These are phyloP conservation scores for Ilyonectria destructans DNA, from an alignment of 2,329 filamentous ascomycete species.

Conservation along the genomic window DNA sequence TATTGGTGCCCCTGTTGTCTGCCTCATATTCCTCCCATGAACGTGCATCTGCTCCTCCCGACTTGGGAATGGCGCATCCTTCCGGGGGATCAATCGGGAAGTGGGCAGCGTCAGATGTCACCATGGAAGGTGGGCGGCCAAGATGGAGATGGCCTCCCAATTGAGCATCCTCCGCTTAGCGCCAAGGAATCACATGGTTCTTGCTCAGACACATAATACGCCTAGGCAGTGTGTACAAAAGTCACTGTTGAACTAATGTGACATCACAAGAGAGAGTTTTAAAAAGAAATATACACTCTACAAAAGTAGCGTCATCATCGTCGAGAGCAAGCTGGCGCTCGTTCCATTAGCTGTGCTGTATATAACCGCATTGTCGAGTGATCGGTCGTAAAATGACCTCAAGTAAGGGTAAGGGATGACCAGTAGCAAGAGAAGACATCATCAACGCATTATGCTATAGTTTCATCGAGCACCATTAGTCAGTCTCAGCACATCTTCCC, in stretches of 20 bases:
- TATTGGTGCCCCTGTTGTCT: not conserved
- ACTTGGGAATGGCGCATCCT: not conserved
- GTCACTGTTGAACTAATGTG: not conserved
- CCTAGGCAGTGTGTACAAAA: not conserved
- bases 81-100: not conserved
- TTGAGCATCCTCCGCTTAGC: not conserved
- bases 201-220: not conserved
- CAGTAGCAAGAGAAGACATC: no score
- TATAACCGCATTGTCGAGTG: no score
- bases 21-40: not conserved
- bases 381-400: no score
- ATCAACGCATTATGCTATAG: no score
- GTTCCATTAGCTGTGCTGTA: no score
- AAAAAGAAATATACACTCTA: not conserved
- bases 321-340: not conserved
- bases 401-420: no score
- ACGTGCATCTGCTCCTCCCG: not conserved
- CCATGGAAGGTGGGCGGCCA: slow-evolving; percentile 1
- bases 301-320: not conserved
- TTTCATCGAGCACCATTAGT: no score
- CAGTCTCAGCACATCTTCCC: no score
- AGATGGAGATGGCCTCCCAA: not conserved
- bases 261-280: not conserved
- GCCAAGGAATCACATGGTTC: not conserved
- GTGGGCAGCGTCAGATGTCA: not conserved